Evolutionary conservation across 495 filamentous ascomycete species (phyloP), one percentile per base, ranked within the genome.

Genomic region (Tuber calosporum): DNA sequence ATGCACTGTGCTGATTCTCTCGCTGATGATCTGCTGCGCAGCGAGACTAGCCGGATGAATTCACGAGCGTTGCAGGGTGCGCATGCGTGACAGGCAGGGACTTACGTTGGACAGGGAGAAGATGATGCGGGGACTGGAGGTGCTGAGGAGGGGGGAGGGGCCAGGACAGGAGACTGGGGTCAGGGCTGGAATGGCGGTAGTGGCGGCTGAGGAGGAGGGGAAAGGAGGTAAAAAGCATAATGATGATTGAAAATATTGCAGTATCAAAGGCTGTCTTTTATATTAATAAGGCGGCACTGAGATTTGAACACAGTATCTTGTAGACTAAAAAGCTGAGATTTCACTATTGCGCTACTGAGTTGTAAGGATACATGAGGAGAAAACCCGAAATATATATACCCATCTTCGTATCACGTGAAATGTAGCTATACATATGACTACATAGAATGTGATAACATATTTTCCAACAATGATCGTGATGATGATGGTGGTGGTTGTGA

Each of bases 101-200:
- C 48, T 26, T n/a, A 26, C 48, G 0, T 17, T 15, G 53, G 66
- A 70, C 1, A 48, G 66, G 6, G 58, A 40, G n/a, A 69, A 53
- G 11, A 41, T 77, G 9, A 26, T 48, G 66, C 69, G 69, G n/a
- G 69, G 72, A 58, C 39, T 77, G 15, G 74, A 77, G 26, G 5
- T 77, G 69, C 30, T 67, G 5, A 66, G 67, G 36, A 41, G 42
- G 38, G 66, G 62, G 8, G 20, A 68, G 26, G 69, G 34, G 45
- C 39, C 13, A 45, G n/a, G 34, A 15, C 66, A 17, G 13, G 36
- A 42, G 67, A 26, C 58, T 17, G 45, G 17, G 73, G 9, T 30
- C 2, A 30, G 8, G 53, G 15, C 15, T 15, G 40, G 69, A 62
- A 41, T 11, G 15, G n/a, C n/a, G 37, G 75, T 30, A 22, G 73